A percentile compares a stretch with the other conserved stretches of the same genome.
Evolutionary conservation across 164 flowering plant species (phyloP).

Genomic region (Aristolochia fimbriata): DNA sequence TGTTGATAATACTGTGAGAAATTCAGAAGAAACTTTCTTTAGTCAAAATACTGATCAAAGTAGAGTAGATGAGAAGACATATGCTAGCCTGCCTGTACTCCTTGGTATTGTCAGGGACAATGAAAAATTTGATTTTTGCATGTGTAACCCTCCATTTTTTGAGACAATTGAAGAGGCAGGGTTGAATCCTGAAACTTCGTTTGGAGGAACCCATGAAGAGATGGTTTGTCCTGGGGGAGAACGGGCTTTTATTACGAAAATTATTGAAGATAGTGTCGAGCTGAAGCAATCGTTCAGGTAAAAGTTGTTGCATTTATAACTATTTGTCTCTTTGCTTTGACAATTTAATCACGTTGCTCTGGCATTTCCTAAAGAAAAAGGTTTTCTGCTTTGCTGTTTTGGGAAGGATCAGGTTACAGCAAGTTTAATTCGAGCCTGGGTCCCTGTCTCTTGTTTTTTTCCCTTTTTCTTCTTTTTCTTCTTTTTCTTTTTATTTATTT

Average conservation of each 20-base stretch:
- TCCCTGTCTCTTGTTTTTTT: too few species aligned
- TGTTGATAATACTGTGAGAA: not conserved
- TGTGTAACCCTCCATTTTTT: constrained; percentile 99
- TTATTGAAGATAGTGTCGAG: constrained; percentile 70
- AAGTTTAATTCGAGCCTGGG: too few species aligned
- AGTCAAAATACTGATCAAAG: not conserved
- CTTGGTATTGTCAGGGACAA: constrained; percentile 61
- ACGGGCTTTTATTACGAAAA: constrained; percentile 64
- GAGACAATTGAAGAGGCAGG: constrained; percentile 82
- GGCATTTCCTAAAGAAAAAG: too few species aligned
- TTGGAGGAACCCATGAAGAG: constrained; percentile 85
- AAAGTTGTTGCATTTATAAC: not conserved
- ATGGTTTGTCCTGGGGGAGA: constrained; percentile 98
- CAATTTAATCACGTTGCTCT: too few species aligned
- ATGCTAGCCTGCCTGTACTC: constrained; percentile 49
- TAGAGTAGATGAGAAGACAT: constrained; percentile 11
- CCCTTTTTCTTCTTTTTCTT: too few species aligned
- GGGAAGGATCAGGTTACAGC: too few species aligned
- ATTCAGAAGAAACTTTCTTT: constrained; percentile 1
- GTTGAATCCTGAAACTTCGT: constrained; percentile 86
- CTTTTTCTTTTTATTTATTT: too few species aligned
- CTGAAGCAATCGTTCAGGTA: constrained; percentile 66
- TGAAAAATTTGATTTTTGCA: constrained; percentile 88
- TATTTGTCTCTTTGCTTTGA: too few species aligned
- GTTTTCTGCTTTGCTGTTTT: too few species aligned